Evolutionary conservation across 2,329 filamentous ascomycete species (phyloP).

Genomic region (Claviceps sp.): DNA sequence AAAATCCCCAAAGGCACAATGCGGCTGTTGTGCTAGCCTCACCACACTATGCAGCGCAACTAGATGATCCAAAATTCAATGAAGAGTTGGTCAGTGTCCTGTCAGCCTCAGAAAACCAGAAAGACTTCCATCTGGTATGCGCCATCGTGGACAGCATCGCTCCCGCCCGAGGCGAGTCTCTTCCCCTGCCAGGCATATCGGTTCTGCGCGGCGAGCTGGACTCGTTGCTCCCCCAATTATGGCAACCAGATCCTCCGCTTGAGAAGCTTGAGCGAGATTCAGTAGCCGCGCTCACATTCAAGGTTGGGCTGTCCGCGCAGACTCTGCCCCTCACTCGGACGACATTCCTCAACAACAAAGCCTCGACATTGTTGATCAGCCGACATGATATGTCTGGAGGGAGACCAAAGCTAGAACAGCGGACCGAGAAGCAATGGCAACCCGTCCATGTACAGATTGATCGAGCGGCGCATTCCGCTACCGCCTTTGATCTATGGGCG

Average conservation of each 20-base stretch:
- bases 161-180: conserved; percentile 17
- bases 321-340: conserved; percentile 64
- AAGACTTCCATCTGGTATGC: conserved; percentile 32
- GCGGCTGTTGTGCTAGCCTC: conserved; percentile 38
- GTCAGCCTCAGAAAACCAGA: conserved; percentile 25
- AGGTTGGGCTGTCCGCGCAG: conserved; percentile 23
- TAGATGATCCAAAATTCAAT: conserved; percentile 32
- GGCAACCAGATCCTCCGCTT: conserved; percentile 19
- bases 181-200: conserved; percentile 32
- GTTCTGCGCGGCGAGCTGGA: conserved; percentile 31
- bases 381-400: conserved; percentile 15
- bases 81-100: conserved; percentile 30
- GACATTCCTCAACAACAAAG: conserved; percentile 55
- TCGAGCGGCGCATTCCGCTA: conserved; percentile 9
- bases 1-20: conserved; percentile 19
- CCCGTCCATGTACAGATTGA: conserved; percentile 16
- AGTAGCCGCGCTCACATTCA: conserved; percentile 28
- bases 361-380: conserved; percentile 40
- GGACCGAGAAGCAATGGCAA: conserved; percentile 26
- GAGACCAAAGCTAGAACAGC: conserved; percentile 12
- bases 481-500: conserved; percentile 18
- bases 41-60: conserved; percentile 31
- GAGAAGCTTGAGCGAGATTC: conserved; percentile 19
- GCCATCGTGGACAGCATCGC: conserved; percentile 44
- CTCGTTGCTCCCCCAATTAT: conserved; percentile 32